Conservation (phyloP, 495 filamentous ascomycete species). For the Cryomyces minteri region DNA sequence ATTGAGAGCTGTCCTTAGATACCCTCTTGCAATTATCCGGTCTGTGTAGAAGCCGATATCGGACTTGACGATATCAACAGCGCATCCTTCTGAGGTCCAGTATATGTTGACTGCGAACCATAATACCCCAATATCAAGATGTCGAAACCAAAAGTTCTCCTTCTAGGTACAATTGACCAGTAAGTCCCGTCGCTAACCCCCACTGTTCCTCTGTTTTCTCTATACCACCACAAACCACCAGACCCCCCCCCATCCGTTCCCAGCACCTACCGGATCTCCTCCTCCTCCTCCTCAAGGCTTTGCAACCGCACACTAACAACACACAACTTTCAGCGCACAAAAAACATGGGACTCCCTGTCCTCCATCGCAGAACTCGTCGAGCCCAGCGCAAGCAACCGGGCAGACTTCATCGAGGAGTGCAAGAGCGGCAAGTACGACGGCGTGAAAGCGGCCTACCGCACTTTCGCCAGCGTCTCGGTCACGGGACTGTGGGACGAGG, state of each 20-base stretch:
- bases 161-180: slow-evolving; percentile 20
- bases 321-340: slow-evolving; percentile 21
- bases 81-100: no score
- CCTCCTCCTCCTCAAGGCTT: neutral
- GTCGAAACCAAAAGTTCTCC: slow-evolving; percentile 17
- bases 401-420: slow-evolving; percentile 59
- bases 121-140: neutral
- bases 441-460: slow-evolving; percentile 50
- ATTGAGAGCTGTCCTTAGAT: no score
- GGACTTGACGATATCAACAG: no score
- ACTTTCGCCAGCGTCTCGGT: slow-evolving; percentile 49
- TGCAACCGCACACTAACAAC: slow-evolving; percentile 1
- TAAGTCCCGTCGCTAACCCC: slow-evolving; percentile 5
- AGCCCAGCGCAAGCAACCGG: slow-evolving; percentile 33
- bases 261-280: neutral
- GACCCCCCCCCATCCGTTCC: neutral
- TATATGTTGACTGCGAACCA: no score
- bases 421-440: slow-evolving; percentile 45
- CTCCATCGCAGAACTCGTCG: slow-evolving; percentile 30
- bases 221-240: neutral
- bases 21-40: no score
- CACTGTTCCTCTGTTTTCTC: neutral
- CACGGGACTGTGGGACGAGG: slow-evolving; percentile 38
- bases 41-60: no score
- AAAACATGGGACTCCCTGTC: slow-evolving; percentile 30